These are phyloP conservation scores for Akanthomyces dipterigenus DNA, from an alignment of 2,329 filamentous ascomycete genomes.

Conservation along the genomic window DNA sequence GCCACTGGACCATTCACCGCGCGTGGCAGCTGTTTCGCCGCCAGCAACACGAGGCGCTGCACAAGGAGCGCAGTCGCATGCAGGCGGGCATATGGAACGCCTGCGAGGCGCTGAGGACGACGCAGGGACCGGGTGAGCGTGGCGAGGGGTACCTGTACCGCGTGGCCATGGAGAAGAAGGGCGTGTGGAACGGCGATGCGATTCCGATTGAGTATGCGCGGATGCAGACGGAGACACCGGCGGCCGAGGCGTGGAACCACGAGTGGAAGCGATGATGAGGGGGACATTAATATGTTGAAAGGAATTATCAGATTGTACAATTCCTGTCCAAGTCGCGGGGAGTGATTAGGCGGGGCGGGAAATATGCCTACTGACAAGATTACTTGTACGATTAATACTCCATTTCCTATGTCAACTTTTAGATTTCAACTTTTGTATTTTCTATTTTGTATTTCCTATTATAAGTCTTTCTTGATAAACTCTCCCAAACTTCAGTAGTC, in stretches of 20 bases:
- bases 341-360: no score
- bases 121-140: slow-evolving; percentile 44
- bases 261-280: slow-evolving; percentile 64
- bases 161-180: slow-evolving; percentile 85
- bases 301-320: not conserved
- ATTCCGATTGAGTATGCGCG: slow-evolving; percentile 90
- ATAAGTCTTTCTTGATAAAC: not conserved
- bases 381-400: not conserved
- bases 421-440: no score
- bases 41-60: slow-evolving; percentile 55
- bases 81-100: slow-evolving; percentile 79
- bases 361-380: not conserved
- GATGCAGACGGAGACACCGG: slow-evolving; percentile 76
- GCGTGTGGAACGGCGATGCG: slow-evolving; percentile 63
- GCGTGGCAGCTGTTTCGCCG: slow-evolving; percentile 80
- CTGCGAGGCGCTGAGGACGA: slow-evolving; percentile 72
- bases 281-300: no score
- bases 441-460: not conserved
- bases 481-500: no score
- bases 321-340: no score
- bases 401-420: no score
- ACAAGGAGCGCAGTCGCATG: slow-evolving; percentile 67
- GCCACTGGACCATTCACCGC: slow-evolving; percentile 98
- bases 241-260: slow-evolving; percentile 81
- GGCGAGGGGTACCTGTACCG: slow-evolving; percentile 72